These are phyloP conservation scores for Kwoniella pini DNA, from an alignment of 768 basidiomycete species.

Conservation along the genomic window DNA sequence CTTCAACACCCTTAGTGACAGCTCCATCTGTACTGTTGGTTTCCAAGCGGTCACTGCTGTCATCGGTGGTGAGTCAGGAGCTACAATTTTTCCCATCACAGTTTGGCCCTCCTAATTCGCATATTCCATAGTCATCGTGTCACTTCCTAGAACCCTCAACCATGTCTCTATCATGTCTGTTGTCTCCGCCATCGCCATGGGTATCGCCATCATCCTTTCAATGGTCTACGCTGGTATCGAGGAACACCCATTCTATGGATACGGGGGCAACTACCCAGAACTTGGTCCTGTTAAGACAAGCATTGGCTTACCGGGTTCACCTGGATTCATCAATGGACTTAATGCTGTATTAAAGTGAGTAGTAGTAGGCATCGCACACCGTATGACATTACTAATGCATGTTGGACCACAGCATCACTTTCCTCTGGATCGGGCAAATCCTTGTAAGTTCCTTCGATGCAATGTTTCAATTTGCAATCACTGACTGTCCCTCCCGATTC, in stretches of 20 bases:
- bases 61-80: constrained; percentile 37
- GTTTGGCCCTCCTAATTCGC: background rate
- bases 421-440: constrained; percentile 49
- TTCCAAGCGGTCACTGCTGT: constrained; percentile 48
- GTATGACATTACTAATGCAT: background rate
- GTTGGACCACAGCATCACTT: constrained; percentile 43
- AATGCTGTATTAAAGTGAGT: constrained; percentile 49
- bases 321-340: constrained; percentile 39
- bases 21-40: constrained; percentile 39
- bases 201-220: constrained; percentile 46
- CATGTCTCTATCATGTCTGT: constrained; percentile 49
- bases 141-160: constrained; percentile 46
- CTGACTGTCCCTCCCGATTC: too few species aligned
- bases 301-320: constrained; percentile 37
- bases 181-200: constrained; percentile 44
- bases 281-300: constrained; percentile 38
- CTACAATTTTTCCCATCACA: background rate
- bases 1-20: constrained; percentile 47
- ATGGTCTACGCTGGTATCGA: constrained; percentile 48
- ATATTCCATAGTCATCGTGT: constrained; percentile 36
- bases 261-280: constrained; percentile 46
- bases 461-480: too few species aligned
- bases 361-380: too few species aligned
- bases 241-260: constrained; percentile 43
- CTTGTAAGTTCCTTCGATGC: constrained; percentile 15